These are phyloP conservation scores for Alternaria ethzedia DNA, from an alignment of 2,329 filamentous ascomycete genomes.

Conservation along the genomic window DNA sequence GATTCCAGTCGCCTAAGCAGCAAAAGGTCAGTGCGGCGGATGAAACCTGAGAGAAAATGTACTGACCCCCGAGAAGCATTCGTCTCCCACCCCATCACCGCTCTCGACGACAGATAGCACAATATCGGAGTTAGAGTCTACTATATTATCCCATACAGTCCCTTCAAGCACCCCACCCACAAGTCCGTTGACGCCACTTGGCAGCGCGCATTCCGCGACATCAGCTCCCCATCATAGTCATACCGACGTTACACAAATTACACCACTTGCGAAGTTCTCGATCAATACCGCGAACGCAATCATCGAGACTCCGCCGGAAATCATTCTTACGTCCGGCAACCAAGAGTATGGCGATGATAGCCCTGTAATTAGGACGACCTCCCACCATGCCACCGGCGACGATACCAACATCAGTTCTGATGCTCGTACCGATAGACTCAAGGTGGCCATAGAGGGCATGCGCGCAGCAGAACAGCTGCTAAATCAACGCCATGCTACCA, in stretches of 20 bases:
- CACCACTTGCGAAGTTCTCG: not conserved
- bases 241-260: not conserved
- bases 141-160: not conserved
- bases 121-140: not conserved
- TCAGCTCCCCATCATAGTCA: not conserved
- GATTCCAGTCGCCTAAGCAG: not conserved
- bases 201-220: not conserved
- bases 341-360: not conserved
- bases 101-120: not conserved
- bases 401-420: not conserved
- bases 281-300: not conserved
- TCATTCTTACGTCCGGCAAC: not conserved
- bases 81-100: not conserved
- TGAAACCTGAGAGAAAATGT: not conserved
- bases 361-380: not conserved
- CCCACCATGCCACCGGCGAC: not conserved
- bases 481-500: slow-evolving; percentile 6
- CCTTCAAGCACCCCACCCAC: not conserved
- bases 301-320: not conserved
- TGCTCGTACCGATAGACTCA: not conserved
- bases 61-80: not conserved
- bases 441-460: not conserved
- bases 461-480: slow-evolving; percentile 10
- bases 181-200: not conserved
- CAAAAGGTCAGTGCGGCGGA: not conserved